These are phyloP conservation scores for Aspergillus campestris DNA, from an alignment of 495 filamentous ascomycete genomes.

Conservation along the genomic window DNA sequence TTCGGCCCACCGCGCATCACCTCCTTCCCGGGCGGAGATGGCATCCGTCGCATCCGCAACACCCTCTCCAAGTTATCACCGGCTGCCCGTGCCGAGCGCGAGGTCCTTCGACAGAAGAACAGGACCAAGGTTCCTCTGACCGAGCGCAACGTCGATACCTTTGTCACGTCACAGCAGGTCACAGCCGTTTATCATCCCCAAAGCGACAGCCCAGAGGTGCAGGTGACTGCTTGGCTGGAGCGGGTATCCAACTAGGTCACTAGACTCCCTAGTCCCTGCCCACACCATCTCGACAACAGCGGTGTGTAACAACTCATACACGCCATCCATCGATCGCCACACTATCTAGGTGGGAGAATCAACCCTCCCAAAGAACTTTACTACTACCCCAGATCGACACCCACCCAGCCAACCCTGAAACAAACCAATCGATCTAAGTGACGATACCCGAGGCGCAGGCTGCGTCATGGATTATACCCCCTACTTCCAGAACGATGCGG, in stretches of 20 bases:
- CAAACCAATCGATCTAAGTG: too few species aligned
- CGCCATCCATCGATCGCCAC: too few species aligned
- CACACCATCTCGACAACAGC: too few species aligned
- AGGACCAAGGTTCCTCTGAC: conserved; percentile 36
- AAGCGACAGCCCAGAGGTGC: conserved; percentile 49
- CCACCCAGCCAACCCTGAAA: too few species aligned
- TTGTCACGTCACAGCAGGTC: conserved; percentile 32
- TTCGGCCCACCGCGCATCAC: conserved; percentile 32
- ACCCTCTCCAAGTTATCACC: conserved; percentile 30
- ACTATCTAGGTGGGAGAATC: too few species aligned
- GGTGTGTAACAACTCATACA: too few species aligned
- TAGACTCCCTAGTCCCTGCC: not conserved
- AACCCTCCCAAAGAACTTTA: too few species aligned
- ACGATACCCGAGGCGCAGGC: too few species aligned
- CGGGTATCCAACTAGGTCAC: conserved; percentile 36
- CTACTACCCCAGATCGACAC: too few species aligned
- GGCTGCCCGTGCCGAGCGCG: conserved; percentile 31
- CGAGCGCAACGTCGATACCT: conserved; percentile 36
- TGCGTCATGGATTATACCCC: too few species aligned
- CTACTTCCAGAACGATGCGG: not conserved
- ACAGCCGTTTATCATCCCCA: conserved; percentile 51
- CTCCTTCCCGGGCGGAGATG: conserved; percentile 16
- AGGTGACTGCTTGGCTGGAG: conserved; percentile 62
- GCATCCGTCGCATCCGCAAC: conserved; percentile 31
- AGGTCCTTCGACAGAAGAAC: conserved; percentile 33